These are phyloP conservation scores for Termitomyces sp. DNA, from an alignment of 768 basidiomycete species.

Conservation along the genomic window DNA sequence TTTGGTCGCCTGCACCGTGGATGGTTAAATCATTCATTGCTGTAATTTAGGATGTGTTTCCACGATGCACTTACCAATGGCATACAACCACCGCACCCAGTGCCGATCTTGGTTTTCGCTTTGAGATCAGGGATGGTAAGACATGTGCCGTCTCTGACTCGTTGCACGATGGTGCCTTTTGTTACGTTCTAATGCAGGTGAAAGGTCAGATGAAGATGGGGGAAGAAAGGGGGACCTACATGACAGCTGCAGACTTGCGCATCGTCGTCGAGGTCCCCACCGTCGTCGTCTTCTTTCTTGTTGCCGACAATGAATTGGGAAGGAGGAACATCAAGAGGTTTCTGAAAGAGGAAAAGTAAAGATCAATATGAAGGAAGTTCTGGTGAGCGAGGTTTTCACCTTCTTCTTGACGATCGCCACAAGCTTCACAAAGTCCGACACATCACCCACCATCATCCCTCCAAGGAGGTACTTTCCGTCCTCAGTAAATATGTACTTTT, in stretches of 20 bases:
- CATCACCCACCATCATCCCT: conserved; percentile 80
- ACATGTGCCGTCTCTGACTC: conserved; percentile 43
- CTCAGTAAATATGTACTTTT: conserved; percentile 70
- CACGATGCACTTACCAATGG: conserved; percentile 36
- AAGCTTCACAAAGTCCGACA: conserved; percentile 62
- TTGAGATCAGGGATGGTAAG: conserved; percentile 50
- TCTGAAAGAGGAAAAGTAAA: conserved; percentile 28
- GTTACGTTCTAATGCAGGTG: conserved; percentile 38
- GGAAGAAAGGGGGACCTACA: background rate
- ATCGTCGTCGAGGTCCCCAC: conserved; percentile 66
- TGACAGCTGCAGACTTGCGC: conserved; percentile 72
- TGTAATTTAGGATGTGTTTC: background rate
- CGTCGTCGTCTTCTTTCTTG: conserved; percentile 48
- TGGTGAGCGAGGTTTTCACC: conserved; percentile 23
- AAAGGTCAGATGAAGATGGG: background rate
- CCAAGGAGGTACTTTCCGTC: conserved; percentile 71
- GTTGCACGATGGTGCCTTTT: conserved; percentile 51
- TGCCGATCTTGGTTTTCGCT: conserved; percentile 62
- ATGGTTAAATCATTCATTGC: background rate
- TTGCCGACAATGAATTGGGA: conserved; percentile 62
- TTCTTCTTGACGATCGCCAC: conserved; percentile 69
- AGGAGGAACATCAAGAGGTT: conserved; percentile 60
- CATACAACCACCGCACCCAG: conserved; percentile 71
- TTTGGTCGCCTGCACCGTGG: conserved; percentile 12
- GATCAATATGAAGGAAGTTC: background rate